Percentiles rank a stretch among this genome's conserved stretches.
Evolutionary conservation across 2,329 filamentous ascomycete species (phyloP).

Genomic region (Trichoderma semiorbis): DNA sequence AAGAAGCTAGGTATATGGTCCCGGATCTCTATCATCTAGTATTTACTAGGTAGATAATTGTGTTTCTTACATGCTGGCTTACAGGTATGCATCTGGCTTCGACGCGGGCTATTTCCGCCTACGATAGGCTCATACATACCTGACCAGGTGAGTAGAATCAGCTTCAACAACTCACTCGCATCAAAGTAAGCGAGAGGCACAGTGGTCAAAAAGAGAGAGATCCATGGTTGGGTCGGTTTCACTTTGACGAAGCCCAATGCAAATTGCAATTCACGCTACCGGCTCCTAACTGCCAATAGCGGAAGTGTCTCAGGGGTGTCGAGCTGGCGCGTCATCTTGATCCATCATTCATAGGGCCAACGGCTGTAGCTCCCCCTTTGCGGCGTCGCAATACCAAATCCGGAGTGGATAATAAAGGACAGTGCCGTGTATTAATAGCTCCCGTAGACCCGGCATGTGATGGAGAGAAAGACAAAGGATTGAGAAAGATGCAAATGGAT

Average conservation of each 20-base stretch:
- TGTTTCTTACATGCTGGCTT: background rate
- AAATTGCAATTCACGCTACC: background rate
- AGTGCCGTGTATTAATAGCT: background rate
- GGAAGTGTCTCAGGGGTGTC: background rate
- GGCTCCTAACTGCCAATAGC: background rate
- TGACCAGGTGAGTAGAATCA: background rate
- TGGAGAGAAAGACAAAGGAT: background rate
- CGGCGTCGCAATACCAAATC: background rate
- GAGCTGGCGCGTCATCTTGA: background rate
- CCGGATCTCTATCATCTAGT: background rate
- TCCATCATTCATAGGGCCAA: background rate
- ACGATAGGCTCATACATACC: background rate
- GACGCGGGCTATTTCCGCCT: background rate
- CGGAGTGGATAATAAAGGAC: background rate
- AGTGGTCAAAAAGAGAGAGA: background rate
- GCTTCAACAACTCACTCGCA: background rate
- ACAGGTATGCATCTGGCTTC: background rate
- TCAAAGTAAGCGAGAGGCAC: background rate
- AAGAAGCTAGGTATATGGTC: background rate
- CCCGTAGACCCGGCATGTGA: background rate
- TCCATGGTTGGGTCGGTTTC: background rate
- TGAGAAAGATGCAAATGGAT: background rate
- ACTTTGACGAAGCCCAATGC: background rate
- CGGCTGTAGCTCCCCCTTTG: background rate
- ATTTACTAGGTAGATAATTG: no score